Evolutionary conservation across 495 filamentous ascomycete species (phyloP).

Genomic region (Annulohypoxylon moriforme): DNA sequence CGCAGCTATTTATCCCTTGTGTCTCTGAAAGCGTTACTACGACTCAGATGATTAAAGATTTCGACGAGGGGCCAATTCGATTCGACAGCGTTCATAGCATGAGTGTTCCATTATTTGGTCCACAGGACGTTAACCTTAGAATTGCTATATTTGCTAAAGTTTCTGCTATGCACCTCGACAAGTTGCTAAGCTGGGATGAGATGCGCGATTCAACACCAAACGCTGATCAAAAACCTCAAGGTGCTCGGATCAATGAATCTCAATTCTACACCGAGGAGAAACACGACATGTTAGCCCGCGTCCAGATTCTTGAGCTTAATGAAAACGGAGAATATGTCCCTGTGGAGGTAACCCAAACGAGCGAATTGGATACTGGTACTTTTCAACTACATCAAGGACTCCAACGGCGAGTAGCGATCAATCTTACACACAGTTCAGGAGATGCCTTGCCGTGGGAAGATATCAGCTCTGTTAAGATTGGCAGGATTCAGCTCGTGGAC

Average conservation of each 20-base stretch:
- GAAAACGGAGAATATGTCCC: slow-evolving; percentile 92
- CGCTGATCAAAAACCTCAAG: slow-evolving; percentile 68
- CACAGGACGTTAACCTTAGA: slow-evolving; percentile 77
- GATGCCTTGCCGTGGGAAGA: slow-evolving; percentile 89
- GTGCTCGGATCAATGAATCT: slow-evolving; percentile 83
- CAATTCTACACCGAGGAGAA: slow-evolving; percentile 93
- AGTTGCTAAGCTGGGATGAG: slow-evolving; percentile 98
- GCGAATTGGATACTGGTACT: slow-evolving; percentile 81
- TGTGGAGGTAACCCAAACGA: slow-evolving; percentile 90
- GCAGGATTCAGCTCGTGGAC: slow-evolving; percentile 83
- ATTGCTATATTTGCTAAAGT: slow-evolving; percentile 95
- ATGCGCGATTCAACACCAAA: slow-evolving; percentile 79
- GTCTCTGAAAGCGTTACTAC: slow-evolving; percentile 94
- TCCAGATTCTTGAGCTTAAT: slow-evolving; percentile 89
- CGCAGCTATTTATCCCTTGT: slow-evolving; percentile 93
- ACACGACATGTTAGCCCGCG: slow-evolving; percentile 88
- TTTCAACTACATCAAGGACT: slow-evolving; percentile 97
- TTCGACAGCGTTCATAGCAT: slow-evolving; percentile 99
- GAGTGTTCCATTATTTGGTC: slow-evolving; percentile 90
- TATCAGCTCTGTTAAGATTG: slow-evolving; percentile 77
- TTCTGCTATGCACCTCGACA: slow-evolving; percentile 94
- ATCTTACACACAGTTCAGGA: slow-evolving; percentile 87
- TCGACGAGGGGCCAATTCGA: slow-evolving; percentile 92
- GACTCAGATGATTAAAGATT: slow-evolving; percentile 92
- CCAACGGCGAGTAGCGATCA: slow-evolving; percentile 88